Conservation (phyloP, 2,329 filamentous ascomycete genomes). For the Nakataea oryzae region DNA sequence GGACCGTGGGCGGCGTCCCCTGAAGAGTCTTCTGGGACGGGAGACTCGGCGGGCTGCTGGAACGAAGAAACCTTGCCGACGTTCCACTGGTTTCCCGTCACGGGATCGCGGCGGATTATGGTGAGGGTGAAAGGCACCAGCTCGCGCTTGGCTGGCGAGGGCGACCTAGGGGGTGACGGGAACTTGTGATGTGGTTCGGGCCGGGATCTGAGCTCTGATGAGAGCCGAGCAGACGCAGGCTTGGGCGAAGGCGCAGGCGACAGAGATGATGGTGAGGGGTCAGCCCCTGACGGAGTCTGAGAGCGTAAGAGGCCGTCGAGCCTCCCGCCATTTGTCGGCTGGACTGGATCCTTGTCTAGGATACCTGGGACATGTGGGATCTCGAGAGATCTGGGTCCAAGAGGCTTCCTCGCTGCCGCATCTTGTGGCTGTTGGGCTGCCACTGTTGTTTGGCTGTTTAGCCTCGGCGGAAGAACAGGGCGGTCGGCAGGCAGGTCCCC, state of each 20-base stretch:
- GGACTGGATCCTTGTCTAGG: background rate
- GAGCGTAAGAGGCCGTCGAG: conserved; percentile 6
- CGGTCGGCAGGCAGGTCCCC: background rate
- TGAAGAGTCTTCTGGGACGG: background rate
- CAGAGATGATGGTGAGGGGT: background rate
- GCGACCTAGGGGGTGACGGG: conserved; percentile 14
- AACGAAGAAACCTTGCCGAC: conserved; percentile 54
- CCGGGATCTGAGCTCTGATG: background rate
- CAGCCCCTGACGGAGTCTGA: background rate
- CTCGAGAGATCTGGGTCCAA: background rate
- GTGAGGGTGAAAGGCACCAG: conserved; percentile 43
- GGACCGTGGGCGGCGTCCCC: background rate
- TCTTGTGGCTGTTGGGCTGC: background rate
- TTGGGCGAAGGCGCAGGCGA: background rate
- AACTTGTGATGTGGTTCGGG: background rate
- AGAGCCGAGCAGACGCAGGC: too few species aligned
- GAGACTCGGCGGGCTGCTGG: conserved; percentile 17
- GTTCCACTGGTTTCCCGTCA: conserved; percentile 64
- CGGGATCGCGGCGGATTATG: conserved; percentile 64
- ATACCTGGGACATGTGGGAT: background rate
- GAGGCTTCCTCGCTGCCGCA: background rate
- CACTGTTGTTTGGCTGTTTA: background rate
- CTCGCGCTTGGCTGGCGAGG: conserved; percentile 23
- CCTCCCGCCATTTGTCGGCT: background rate
- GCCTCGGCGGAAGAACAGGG: background rate